phyloP scores from a whole-genome alignment of 2,329 filamentous ascomycete species.

The Fusarium dimerum region DNA sequence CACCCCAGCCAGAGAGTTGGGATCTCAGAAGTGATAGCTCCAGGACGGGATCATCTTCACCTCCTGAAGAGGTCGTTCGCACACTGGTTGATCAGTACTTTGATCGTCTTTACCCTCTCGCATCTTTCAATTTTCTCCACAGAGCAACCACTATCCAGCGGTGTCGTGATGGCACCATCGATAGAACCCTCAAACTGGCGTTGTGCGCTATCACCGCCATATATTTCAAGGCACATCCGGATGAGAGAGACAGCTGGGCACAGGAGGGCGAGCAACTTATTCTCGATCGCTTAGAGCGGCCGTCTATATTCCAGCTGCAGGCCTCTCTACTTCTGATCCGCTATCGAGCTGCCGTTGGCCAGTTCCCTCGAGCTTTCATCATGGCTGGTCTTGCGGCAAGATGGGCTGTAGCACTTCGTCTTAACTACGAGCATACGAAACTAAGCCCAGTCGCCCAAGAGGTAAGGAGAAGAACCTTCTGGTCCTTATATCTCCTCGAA shows the following conservation, averaged over 20 bases:
- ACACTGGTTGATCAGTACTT: constrained; percentile 24
- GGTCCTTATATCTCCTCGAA: constrained; percentile 28
- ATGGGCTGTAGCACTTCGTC: constrained; percentile 29
- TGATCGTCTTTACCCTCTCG: constrained; percentile 24
- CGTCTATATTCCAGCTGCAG: constrained; percentile 31
- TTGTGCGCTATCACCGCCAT: constrained; percentile 27
- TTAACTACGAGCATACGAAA: constrained; percentile 29
- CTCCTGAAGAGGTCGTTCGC: constrained; percentile 21
- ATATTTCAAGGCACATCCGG: constrained; percentile 20
- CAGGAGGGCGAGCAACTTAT: constrained; percentile 27
- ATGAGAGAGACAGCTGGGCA: constrained; percentile 20
- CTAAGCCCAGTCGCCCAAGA: constrained; percentile 26
- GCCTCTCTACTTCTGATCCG: constrained; percentile 27
- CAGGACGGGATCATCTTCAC: background rate
- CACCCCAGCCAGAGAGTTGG: constrained; percentile 12
- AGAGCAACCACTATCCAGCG: constrained; percentile 26
- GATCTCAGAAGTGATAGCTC: background rate
- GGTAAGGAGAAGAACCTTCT: constrained; percentile 27
- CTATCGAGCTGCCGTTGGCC: constrained; percentile 27
- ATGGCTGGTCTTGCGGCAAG: constrained; percentile 29
- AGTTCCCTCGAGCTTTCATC: constrained; percentile 29
- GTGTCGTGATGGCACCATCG: constrained; percentile 28
- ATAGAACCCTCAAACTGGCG: constrained; percentile 25
- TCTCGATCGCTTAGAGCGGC: constrained; percentile 25
- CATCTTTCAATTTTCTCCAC: constrained; percentile 28